Percentiles rank a stretch among this genome's conserved stretches.
Evolutionary conservation across 805 yeast species (phyloP).

Genomic region (Sugiyamaella chiloensis): DNA sequence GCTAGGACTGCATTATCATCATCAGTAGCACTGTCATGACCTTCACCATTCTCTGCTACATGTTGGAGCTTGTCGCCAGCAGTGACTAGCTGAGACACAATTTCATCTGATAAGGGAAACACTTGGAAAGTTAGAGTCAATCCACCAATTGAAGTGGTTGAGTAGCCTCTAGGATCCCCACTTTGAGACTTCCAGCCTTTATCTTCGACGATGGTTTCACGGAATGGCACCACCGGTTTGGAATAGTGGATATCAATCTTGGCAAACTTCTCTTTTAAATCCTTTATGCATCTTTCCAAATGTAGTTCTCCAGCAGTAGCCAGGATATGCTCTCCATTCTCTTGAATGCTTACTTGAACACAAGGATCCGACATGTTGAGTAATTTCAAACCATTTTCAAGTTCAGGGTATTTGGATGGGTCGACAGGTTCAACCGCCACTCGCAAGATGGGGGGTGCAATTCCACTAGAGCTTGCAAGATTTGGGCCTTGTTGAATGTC

Average conservation of each 20-base stretch:
- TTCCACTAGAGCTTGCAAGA: conserved; percentile 68
- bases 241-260: conserved; percentile 82
- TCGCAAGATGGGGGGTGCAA: conserved; percentile 87
- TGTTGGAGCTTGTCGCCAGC: conserved; percentile 45
- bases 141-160: conserved; percentile 50
- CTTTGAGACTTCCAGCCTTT: conserved; percentile 40
- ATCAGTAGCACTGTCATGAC: conserved; percentile 25
- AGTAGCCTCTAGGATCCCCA: conserved; percentile 25
- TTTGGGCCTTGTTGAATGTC: conserved; percentile 56
- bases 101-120: conserved; percentile 53
- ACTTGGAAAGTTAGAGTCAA: conserved; percentile 42
- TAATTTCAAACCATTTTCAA: conserved; percentile 74
- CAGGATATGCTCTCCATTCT: conserved; percentile 87
- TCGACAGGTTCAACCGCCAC: conserved; percentile 95
- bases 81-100: conserved; percentile 47
- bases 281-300: conserved; percentile 90
- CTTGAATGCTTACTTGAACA: conserved; percentile 80
- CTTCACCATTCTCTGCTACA: conserved; percentile 29
- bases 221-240: conserved; percentile 89
- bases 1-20: conserved; percentile 24
- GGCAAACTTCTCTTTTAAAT: conserved; percentile 86
- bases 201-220: conserved; percentile 69
- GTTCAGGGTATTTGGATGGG: conserved; percentile 70
- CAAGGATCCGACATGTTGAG: conserved; percentile 92
- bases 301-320: conserved; percentile 97